These are phyloP conservation scores for Rubia balearica DNA, from an alignment of 305 asterid genomes.

Conservation along the genomic window DNA sequence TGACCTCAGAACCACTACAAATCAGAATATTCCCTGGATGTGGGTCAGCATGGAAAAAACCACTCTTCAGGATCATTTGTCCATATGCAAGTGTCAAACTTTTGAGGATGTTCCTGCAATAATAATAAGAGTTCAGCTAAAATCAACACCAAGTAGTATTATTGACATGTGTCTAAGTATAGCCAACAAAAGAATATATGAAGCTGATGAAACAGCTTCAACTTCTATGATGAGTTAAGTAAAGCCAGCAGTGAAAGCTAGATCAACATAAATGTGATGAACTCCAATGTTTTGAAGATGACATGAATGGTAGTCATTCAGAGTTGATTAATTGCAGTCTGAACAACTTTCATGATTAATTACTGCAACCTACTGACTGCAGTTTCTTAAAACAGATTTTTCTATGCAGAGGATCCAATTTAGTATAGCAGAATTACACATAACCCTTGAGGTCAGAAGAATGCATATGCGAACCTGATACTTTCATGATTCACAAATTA, in stretches of 20 bases:
- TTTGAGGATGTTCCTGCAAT: conserved; percentile 80
- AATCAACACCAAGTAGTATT: conserved; percentile 16
- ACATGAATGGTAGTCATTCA: background rate
- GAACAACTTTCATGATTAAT: background rate
- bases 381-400: background rate
- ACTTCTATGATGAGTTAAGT: background rate
- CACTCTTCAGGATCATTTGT: conserved; percentile 93
- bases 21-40: conserved; percentile 98
- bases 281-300: background rate
- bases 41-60: conserved; percentile 99
- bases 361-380: background rate
- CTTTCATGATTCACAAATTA: background rate
- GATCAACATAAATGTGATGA: background rate
- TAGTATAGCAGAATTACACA: background rate
- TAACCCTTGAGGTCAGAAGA: background rate
- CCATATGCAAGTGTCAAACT: conserved; percentile 93
- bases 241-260: background rate
- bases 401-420: background rate
- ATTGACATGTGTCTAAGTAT: conserved; percentile 4
- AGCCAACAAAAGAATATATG: conserved; percentile 6
- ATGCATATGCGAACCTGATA: background rate
- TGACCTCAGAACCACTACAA: conserved; percentile 89
- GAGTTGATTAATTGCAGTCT: background rate
- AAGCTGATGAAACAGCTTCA: background rate
- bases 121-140: conserved; percentile 10